Percentiles rank a stretch among this genome's conserved stretches.
Conservation (phyloP, 257 asterid species). For the Solanum bulbocastanum region DNA sequence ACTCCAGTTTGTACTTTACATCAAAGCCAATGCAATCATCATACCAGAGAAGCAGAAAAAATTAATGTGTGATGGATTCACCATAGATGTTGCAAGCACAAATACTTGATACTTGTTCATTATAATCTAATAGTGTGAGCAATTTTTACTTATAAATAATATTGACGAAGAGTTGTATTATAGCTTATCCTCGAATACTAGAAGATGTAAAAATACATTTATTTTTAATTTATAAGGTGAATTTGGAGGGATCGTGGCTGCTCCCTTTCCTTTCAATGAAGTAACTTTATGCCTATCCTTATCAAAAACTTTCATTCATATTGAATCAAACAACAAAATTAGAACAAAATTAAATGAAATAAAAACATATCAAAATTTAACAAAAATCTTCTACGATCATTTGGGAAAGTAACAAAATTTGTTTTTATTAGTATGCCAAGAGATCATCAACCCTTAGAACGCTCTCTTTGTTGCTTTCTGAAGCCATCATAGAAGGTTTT, state of each 20-base stretch:
- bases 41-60: slow-evolving; percentile 46
- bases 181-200: too few species aligned
- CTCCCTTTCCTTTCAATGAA: too few species aligned
- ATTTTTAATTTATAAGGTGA: too few species aligned
- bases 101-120: neutral
- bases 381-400: slow-evolving; percentile 71
- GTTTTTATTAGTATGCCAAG: too few species aligned
- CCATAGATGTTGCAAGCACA: slow-evolving; percentile 66
- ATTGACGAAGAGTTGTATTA: too few species aligned
- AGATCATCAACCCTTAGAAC: slow-evolving; percentile 27
- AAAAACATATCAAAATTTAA: slow-evolving; percentile 60
- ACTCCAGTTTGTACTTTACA: too few species aligned
- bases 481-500: slow-evolving; percentile 79
- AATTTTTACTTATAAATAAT: too few species aligned
- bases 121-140: neutral
- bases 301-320: neutral
- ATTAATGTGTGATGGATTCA: slow-evolving; percentile 71
- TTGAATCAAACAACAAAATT: too few species aligned
- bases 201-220: too few species aligned
- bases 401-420: slow-evolving; percentile 66
- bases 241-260: too few species aligned
- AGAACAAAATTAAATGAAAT: neutral
- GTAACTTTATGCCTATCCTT: too few species aligned
- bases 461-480: slow-evolving; percentile 77
- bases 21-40: slow-evolving; percentile 27